Evolutionary conservation across 2,329 filamentous ascomycete species (phyloP).

Genomic region (Didymella glomerata): DNA sequence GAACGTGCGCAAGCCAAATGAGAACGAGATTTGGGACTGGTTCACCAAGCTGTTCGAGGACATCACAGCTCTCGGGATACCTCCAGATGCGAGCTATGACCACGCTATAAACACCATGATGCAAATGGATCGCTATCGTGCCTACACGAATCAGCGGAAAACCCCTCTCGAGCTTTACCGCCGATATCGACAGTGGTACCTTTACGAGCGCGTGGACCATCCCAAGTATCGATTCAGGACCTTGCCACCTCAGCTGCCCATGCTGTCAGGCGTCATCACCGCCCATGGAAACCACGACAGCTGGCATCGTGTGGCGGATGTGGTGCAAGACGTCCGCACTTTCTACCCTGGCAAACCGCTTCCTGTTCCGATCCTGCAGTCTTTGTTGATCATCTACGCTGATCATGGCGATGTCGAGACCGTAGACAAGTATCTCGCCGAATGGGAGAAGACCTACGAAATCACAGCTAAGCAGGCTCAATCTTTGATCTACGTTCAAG

Average conservation of each 20-base stretch:
- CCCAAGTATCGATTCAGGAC: conserved; percentile 3
- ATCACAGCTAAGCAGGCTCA: conserved; percentile 30
- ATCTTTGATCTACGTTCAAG: conserved; percentile 72
- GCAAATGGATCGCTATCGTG: conserved; percentile 37
- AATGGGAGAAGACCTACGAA: conserved; percentile 28
- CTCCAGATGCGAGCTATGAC: conserved; percentile 36
- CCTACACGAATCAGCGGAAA: conserved; percentile 40
- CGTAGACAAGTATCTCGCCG: conserved; percentile 47
- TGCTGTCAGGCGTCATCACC: conserved; percentile 36
- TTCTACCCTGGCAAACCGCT: conserved; percentile 37
- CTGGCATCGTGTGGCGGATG: conserved; percentile 27
- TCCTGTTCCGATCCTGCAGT: conserved; percentile 29
- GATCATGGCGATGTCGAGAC: conserved; percentile 42
- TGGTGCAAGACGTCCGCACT: conserved; percentile 38
- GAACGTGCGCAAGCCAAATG: conserved; percentile 28
- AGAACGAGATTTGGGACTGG: conserved; percentile 38
- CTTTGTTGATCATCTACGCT: conserved; percentile 44
- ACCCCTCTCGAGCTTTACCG: conserved; percentile 39
- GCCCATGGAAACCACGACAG: conserved; percentile 33
- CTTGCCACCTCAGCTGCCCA: conserved; percentile 25
- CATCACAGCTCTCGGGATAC: conserved; percentile 31
- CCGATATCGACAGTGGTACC: conserved; percentile 31
- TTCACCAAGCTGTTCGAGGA: conserved; percentile 38
- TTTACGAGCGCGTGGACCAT: conserved; percentile 23
- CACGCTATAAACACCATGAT: conserved; percentile 38